Evolutionary conservation across 176 grass and related monocot species (phyloP).

Genomic region (Ensete ventricosum): DNA sequence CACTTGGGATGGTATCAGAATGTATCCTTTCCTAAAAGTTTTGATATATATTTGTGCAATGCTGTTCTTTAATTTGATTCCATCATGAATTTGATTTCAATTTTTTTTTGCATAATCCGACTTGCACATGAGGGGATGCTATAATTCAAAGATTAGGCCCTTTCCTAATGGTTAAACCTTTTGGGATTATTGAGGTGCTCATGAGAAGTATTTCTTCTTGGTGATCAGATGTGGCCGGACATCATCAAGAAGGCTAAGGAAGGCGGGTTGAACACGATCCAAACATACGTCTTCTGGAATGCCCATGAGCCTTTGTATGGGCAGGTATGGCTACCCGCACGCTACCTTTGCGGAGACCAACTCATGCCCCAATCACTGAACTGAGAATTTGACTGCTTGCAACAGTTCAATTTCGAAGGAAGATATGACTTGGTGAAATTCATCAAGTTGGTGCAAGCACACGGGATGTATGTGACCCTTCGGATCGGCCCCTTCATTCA

Average conservation of each 20-base stretch:
- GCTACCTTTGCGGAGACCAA: neutral
- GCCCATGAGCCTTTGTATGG: conserved; percentile 59
- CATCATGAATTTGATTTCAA: no score
- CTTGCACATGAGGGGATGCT: no score
- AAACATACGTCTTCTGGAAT: conserved; percentile 91
- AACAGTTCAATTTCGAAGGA: conserved; percentile 75
- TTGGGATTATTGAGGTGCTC: conserved; percentile 5
- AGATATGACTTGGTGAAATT: conserved; percentile 49
- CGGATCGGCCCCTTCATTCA: conserved; percentile 74
- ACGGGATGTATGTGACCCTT: conserved; percentile 47
- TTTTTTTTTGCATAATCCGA: no score
- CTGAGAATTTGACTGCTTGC: neutral
- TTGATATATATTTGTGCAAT: no score
- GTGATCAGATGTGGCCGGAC: conserved; percentile 54
- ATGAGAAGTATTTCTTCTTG: conserved; percentile 10
- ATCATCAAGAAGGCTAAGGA: conserved; percentile 46
- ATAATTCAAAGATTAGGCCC: no score
- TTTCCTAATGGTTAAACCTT: neutral
- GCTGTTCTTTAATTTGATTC: no score
- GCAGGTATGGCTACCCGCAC: conserved; percentile 34
- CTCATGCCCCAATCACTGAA: neutral
- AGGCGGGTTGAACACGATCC: conserved; percentile 79
- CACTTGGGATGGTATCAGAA: no score
- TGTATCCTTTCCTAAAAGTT: no score
- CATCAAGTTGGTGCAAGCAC: conserved; percentile 44